Conservation (phyloP, 768 basidiomycete species). For the Neoboletus brunneissimus region DNA sequence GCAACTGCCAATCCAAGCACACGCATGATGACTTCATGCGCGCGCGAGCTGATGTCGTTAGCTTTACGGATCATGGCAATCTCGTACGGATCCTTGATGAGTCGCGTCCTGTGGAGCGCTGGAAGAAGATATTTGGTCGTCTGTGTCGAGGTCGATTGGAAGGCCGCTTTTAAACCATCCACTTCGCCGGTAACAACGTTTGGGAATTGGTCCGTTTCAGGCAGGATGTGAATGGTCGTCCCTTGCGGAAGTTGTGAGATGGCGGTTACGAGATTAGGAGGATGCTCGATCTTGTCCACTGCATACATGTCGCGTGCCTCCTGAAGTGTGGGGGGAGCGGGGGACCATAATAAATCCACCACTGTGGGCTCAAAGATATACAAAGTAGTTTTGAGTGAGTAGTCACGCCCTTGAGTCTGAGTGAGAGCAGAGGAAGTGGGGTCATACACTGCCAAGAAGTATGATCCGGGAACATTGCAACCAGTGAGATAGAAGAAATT, state of each 20-base stretch:
- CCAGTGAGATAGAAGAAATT: slow-evolving; percentile 90
- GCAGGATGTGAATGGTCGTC: slow-evolving; percentile 66
- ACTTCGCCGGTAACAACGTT: not conserved
- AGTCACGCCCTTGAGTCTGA: slow-evolving; percentile 37
- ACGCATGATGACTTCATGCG: slow-evolving; percentile 91
- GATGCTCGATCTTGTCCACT: slow-evolving; percentile 57
- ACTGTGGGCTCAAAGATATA: slow-evolving; percentile 77
- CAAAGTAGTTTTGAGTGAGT: slow-evolving; percentile 50
- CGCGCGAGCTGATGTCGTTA: slow-evolving; percentile 81
- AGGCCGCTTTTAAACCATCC: slow-evolving; percentile 5
- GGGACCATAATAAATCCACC: slow-evolving; percentile 84
- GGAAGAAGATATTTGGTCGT: slow-evolving; percentile 54
- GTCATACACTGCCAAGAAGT: slow-evolving; percentile 59
- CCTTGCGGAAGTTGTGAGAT: slow-evolving; percentile 48
- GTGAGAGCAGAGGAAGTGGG: slow-evolving; percentile 24
- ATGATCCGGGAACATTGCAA: slow-evolving; percentile 69
- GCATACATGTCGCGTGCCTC: slow-evolving; percentile 55
- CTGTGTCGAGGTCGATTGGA: slow-evolving; percentile 3
- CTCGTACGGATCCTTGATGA: slow-evolving; percentile 75
- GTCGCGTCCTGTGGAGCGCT: slow-evolving; percentile 77
- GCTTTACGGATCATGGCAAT: slow-evolving; percentile 74
- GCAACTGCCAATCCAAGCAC: slow-evolving; percentile 76
- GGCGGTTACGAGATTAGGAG: slow-evolving; percentile 41
- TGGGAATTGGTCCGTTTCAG: slow-evolving; percentile 33
- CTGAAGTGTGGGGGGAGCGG: slow-evolving; percentile 70